Percentiles rank a stretch among this genome's conserved stretches.
Conservation (phyloP, 768 basidiomycete species). For the Gymnopilus junonius region DNA sequence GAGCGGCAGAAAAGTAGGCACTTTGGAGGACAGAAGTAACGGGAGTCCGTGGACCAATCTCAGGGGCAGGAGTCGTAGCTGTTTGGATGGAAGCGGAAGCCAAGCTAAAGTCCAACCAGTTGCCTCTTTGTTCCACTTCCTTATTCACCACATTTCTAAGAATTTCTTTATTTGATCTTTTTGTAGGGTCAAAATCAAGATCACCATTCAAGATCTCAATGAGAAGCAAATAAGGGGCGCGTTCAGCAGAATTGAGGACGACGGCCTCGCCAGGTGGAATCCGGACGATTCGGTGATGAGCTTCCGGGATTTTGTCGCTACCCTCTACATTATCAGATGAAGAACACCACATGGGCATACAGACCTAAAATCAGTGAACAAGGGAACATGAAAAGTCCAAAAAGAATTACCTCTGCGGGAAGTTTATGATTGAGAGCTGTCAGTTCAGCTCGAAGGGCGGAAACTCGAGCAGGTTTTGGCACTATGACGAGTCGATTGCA, state of each 20-base stretch:
- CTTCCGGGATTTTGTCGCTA: conserved; percentile 47
- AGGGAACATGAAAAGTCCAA: conserved; percentile 3
- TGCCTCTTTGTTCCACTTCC: conserved; percentile 62
- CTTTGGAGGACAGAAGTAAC: conserved; percentile 19
- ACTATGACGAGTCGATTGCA: conserved; percentile 90
- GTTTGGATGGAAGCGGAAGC: conserved; percentile 26
- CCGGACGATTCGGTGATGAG: conserved; percentile 94
- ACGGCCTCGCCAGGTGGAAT: conserved; percentile 98
- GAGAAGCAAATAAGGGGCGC: conserved; percentile 90
- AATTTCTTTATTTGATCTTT: conserved; percentile 84
- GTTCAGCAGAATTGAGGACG: conserved; percentile 96
- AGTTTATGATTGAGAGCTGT: conserved; percentile 95
- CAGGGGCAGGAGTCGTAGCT: conserved; percentile 13
- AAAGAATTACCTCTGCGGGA: conserved; percentile 80
- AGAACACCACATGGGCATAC: conserved; percentile 87
- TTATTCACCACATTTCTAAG: conserved; percentile 77
- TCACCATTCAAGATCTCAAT: conserved; percentile 91
- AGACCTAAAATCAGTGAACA: conserved; percentile 53
- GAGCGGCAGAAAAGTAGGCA: conserved; percentile 23
- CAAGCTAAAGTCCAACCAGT: conserved; percentile 50
- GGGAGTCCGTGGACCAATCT: conserved; percentile 30
- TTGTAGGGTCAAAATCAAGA: conserved; percentile 88
- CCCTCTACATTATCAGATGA: conserved; percentile 62
- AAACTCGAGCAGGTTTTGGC: conserved; percentile 92
- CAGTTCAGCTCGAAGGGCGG: conserved; percentile 94